Base-by-base conservation (phyloP, 495 filamentous ascomycete genomes). In the Penicillium waksmanii region DNA sequence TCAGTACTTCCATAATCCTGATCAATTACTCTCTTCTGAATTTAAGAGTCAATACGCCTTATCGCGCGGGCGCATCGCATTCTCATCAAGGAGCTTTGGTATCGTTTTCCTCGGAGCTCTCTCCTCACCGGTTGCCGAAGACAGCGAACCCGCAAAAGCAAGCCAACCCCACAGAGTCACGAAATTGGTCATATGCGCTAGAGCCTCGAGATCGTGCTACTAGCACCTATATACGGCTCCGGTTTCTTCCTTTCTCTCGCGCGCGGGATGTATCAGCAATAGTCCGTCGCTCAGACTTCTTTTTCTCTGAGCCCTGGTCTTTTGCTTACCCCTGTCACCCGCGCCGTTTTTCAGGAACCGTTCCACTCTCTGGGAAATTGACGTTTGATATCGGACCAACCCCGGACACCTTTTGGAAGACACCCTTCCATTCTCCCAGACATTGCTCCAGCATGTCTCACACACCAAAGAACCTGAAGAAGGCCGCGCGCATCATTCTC, bases 401-500 rank as follows among this genome's bases (percentile, higher is more conserved):
- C 46, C 46, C 46, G 46, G 46, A 48, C 46, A 31, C 9, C 19
- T 27, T 27, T 48, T 48, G 23, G 40, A 44, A n/a, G 42, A 3
- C 42, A 9, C 17, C 17, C 42, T 44, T n/a, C 7, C 19, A 35
- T 31, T 31, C 43, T 9, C 19, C 34, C 48, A 40, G 17, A 38
- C 50, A 57, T 44, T 12, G 34, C 36, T 55, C 52, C 49, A 47
- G 10, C 15, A 72, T 70, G 65, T 66, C 65, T 44, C 60, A 62
- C 33, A 33, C 71, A 31, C 70, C 70, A 4, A 75, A 68, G 62
- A 73, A 85, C 76, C 87, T 96, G 66, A 84, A 84, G 57, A 86
- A 83, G 72, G 94, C 95, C 38, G 95, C 96, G 17, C 89, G 95
- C 34, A 87, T 98, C 53, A 98, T 98, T 71, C 85, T 98, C 55